These are phyloP conservation scores for Hypericum androsaemum DNA, from an alignment of 345 rosid genomes.

Conservation along the genomic window DNA sequence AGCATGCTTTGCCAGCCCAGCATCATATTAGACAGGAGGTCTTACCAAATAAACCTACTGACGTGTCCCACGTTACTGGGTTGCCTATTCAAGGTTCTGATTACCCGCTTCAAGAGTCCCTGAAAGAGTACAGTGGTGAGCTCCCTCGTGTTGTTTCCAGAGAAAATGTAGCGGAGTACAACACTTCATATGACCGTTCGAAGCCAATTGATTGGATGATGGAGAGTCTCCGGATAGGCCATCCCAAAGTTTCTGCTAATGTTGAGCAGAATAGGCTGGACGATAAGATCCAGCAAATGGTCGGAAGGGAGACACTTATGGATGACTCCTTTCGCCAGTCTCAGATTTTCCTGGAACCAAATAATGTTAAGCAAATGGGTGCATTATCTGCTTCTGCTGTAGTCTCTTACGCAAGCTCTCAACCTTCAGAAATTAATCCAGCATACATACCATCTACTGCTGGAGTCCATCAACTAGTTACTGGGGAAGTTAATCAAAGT, in stretches of 20 bases:
- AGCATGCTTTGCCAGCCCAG: constrained; percentile 16
- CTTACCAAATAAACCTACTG: constrained; percentile 15
- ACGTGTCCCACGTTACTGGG: constrained; percentile 16
- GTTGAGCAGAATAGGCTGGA: constrained; percentile 30
- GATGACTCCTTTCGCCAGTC: constrained; percentile 25
- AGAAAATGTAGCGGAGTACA: constrained; percentile 22
- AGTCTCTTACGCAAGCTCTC: constrained; percentile 19
- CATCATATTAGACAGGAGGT: constrained; percentile 27
- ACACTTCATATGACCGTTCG: constrained; percentile 17
- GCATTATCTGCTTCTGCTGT: constrained; percentile 18
- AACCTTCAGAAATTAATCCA: constrained; percentile 26
- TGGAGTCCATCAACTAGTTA: constrained; percentile 27
- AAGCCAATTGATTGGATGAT: constrained; percentile 33
- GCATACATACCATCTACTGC: constrained; percentile 27
- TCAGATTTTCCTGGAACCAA: constrained; percentile 20
- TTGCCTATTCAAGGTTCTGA: constrained; percentile 27
- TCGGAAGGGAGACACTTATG: constrained; percentile 25
- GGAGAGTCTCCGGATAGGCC: constrained; percentile 24
- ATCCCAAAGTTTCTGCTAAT: constrained; percentile 20
- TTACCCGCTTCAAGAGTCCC: constrained; percentile 21
- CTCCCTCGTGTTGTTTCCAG: constrained; percentile 21
- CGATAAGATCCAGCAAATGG: constrained; percentile 20
- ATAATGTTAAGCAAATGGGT: constrained; percentile 20
- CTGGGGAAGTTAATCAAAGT: constrained; percentile 26
- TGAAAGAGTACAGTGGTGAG: constrained; percentile 21